A percentile compares a stretch with the other conserved stretches of the same genome.
Conservation (phyloP, 1,284 basidiomycete species). For the Grifola frondosa region DNA sequence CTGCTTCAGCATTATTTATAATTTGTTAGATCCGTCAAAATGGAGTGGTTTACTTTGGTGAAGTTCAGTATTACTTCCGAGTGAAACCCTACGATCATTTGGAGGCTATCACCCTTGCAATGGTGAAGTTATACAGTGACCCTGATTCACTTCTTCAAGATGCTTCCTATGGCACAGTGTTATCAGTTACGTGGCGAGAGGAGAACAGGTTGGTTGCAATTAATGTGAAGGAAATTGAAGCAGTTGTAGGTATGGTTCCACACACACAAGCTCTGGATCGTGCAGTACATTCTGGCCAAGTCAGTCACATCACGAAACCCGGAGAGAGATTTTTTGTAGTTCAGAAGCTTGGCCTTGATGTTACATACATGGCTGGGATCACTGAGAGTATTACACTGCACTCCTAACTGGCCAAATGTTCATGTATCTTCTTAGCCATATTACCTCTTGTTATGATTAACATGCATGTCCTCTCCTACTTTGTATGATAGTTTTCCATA, state of each 20-base stretch:
- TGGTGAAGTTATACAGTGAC: not conserved
- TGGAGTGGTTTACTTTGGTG: not conserved
- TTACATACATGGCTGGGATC: no score
- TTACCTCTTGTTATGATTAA: no score
- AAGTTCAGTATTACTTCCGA: slow-evolving; percentile 7
- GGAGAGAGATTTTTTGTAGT: no score
- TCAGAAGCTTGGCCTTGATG: no score
- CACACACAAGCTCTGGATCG: no score
- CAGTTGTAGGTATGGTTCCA: slow-evolving; percentile 5
- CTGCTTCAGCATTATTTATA: not conserved
- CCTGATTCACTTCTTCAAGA: not conserved
- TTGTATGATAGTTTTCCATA: no score
- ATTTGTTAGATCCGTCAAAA: not conserved
- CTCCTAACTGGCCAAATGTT: no score
- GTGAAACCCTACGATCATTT: not conserved
- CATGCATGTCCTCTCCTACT: no score
- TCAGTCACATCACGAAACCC: no score
- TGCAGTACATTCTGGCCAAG: no score
- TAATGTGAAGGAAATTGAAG: slow-evolving; percentile 1
- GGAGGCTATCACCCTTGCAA: not conserved
- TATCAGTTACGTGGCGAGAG: not conserved
- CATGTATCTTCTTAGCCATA: no score
- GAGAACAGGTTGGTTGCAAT: slow-evolving; percentile 2
- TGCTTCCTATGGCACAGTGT: not conserved
- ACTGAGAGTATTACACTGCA: no score